Evolutionary conservation across 805 yeast genomes (phyloP), one percentile per base, ranked within the genome.

Genomic region (Limtongozyma cylindracea): DNA sequence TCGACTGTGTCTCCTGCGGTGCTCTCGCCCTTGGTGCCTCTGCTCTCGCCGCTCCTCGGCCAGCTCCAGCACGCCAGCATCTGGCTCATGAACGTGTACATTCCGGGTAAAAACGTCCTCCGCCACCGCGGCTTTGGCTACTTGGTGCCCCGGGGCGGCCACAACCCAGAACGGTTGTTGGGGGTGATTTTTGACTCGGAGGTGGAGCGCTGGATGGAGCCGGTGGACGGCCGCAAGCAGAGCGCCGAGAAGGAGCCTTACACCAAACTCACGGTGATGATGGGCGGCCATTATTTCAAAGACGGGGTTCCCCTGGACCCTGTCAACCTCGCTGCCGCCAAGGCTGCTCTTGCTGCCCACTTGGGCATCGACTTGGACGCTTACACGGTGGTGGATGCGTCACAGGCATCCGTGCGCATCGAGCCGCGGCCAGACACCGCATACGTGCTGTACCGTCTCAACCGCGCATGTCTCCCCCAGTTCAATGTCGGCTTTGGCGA

Each of bases 131-230:
- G 95, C 18, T 84, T 84, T 53, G 98, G 98, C 2, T 77, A 72
- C 32, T 53, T 84, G 21, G 72, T 82, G 7, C 98, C 98, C 2
- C 35, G 37, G 24, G 24, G 33, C 6, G 49, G 53, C 27, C 21
- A 31, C 5, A 66, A 68, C 29, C 51, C 56, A 3, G 65, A 63
- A 21, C 50, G 59, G 11, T 44, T 80, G 10, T 48, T 84, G 15
- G 98, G 98, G 3, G 77, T 78, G 5, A 78, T 88, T 11, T 84
- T 71, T 44, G 96, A 84, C 41, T 76, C 93, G 2, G 78, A 77
- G 24, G 61, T 77, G 12, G 88, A 74, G 34, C 56, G 60, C 30
- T 30, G 29, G 10, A 21, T 28, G 19, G 28, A 23, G 5, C 27
- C 11, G 18, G 10, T 8, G 8, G 11, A 9, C 18, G 8, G 17